Evolutionary conservation across 176 grass and related monocot species (phyloP), one percentile per base, ranked within the genome.

Genomic region (Dendrocalamus sinicus): DNA sequence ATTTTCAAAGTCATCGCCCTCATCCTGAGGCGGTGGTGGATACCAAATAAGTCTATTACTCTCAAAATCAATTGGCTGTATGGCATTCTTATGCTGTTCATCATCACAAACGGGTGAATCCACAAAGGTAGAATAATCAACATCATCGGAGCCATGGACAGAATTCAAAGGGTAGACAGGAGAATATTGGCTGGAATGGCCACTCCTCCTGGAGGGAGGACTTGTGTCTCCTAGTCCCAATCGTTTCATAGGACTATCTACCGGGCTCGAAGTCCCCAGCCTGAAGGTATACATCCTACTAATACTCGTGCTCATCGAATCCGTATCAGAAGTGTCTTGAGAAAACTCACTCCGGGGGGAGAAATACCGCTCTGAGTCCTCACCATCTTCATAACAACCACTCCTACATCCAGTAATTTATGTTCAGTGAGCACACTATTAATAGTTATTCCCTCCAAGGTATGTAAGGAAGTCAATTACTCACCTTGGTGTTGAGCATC

Each of bases 241-340:
- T 28, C 76, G 59, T 76, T 78, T 99, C 70, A 81, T 51, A 24
- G 96, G 96, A 63, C 88, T 96, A 53, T 90, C 81, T 48, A 83
- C 51, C 22, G 92, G 93, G 81, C 88, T 99, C 1, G 90, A 91
- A 82, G 79, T 70, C 48, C 85, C 74, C 46, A 92, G 84, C 67
- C 89, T 83, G 82, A 95, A 95, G 76, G 86, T 94, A 83, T 81
- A 90, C 60, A 81, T 70, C 88, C 91, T 88, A 82, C 85, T 91
- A 37, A 89, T 65, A 91, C 78, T 88, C 60, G 91, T 77, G 81
- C 88, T 92, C 77, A 90, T 57, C 6, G 84, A 94, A 81, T 99
- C 96, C 9, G 88, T 94, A 80, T 96, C 93, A 55, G 86, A 99
- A 26, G 77, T 89, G 81, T 91, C 92, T 62, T 85, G 90, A 76